These are phyloP conservation scores for Cyanodermella asteris DNA, from an alignment of 2,329 filamentous ascomycete genomes.

Conservation along the genomic window DNA sequence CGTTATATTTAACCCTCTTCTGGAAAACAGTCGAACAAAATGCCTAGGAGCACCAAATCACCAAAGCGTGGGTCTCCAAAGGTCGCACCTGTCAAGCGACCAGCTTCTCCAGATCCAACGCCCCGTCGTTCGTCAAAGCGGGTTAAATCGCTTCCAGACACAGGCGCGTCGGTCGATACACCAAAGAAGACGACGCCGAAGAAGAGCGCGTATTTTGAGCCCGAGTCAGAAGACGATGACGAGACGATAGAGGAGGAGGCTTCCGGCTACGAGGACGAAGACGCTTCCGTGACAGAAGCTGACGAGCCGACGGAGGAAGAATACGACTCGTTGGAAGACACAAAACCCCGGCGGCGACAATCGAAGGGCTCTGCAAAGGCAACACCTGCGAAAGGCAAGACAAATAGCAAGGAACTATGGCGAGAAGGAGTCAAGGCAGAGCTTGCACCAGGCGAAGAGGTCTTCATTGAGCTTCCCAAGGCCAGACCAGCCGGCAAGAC, in stretches of 20 bases:
- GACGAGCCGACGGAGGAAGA: conserved; percentile 10
- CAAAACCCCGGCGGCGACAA: conserved; percentile 7
- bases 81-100: neutral
- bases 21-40: too few species aligned
- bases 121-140: conserved; percentile 16
- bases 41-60: neutral
- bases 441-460: conserved; percentile 34
- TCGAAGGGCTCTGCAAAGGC: conserved; percentile 5
- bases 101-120: conserved; percentile 2
- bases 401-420: conserved; percentile 25
- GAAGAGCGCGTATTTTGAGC: conserved; percentile 29
- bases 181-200: conserved; percentile 20
- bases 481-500: conserved; percentile 36
- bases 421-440: conserved; percentile 31
- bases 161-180: conserved; percentile 13
- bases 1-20: too few species aligned
- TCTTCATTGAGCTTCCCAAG: conserved; percentile 41
- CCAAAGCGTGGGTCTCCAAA: neutral
- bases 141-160: conserved; percentile 15
- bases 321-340: conserved; percentile 14
- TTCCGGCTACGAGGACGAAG: conserved; percentile 21
- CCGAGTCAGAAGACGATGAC: conserved; percentile 12
- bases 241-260: conserved; percentile 13
- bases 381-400: conserved; percentile 9
- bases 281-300: conserved; percentile 14